These are phyloP conservation scores for Annona cherimola DNA, from an alignment of 164 flowering plant species.

Conservation along the genomic window DNA sequence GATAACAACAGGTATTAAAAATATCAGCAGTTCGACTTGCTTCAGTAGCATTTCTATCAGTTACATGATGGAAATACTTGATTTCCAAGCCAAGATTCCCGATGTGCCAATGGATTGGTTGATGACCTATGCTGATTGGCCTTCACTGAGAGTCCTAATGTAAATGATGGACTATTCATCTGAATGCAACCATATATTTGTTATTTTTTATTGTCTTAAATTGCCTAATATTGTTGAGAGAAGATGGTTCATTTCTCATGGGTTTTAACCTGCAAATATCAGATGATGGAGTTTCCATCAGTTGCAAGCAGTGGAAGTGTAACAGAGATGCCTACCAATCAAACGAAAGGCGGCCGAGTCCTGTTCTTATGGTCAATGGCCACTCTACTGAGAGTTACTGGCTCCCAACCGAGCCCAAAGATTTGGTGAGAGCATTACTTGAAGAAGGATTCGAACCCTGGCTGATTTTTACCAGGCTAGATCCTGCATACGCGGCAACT, in stretches of 20 bases:
- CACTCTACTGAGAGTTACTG: constrained; percentile 49
- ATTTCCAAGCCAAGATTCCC: too few relatives aligned
- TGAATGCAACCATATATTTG: too few relatives aligned
- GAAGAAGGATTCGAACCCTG: constrained; percentile 44
- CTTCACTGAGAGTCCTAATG: too few relatives aligned
- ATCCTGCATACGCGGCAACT: constrained; percentile 41
- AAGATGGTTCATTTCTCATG: neutral
- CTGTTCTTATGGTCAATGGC: constrained; percentile 52
- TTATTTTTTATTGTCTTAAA: too few relatives aligned
- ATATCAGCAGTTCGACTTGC: neutral
- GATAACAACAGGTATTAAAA: constrained; percentile 38
- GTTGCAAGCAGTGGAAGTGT: constrained; percentile 48
- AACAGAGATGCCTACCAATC: constrained; percentile 11
- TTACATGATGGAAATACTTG: too few relatives aligned
- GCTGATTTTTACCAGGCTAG: constrained; percentile 51
- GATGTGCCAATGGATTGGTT: too few relatives aligned
- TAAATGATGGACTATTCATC: too few relatives aligned
- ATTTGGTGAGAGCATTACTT: constrained; percentile 49
- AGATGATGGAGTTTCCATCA: constrained; percentile 43
- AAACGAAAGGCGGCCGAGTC: constrained; percentile 21
- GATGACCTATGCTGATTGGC: too few relatives aligned
- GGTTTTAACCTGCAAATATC: neutral
- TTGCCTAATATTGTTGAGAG: too few relatives aligned
- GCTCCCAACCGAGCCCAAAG: constrained; percentile 55
- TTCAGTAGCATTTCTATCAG: too few relatives aligned